A percentile compares a stretch with the other conserved stretches of the same genome.
Conservation (phyloP, 495 filamentous ascomycete species). For the Neurospora terricola region DNA sequence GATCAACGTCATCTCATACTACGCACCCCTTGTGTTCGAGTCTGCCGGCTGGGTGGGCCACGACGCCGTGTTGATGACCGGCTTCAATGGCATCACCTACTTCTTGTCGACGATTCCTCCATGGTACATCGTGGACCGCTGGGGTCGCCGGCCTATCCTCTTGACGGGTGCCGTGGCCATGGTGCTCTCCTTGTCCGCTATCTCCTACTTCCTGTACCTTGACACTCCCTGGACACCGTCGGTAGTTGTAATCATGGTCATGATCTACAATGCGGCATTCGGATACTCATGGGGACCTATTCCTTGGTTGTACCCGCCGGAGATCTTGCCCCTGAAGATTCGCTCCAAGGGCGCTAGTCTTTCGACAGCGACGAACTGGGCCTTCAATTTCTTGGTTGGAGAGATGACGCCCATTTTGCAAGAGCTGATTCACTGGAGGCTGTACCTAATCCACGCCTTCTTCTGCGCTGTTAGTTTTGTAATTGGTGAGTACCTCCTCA, state of each 20-base stretch:
- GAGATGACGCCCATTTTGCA: slow-evolving; percentile 90
- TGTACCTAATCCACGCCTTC: slow-evolving; percentile 93
- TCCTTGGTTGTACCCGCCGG: slow-evolving; percentile 95
- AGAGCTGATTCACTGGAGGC: slow-evolving; percentile 78
- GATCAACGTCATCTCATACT: slow-evolving; percentile 99
- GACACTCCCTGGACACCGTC: slow-evolving; percentile 66
- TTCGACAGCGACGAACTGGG: slow-evolving; percentile 95
- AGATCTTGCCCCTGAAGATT: slow-evolving; percentile 94
- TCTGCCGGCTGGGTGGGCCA: slow-evolving; percentile 89
- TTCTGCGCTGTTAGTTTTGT: slow-evolving; percentile 96
- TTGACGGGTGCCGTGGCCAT: slow-evolving; percentile 86
- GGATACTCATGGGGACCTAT: slow-evolving; percentile 99
- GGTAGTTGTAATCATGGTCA: slow-evolving; percentile 86
- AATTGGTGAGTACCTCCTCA: slow-evolving; percentile 57
- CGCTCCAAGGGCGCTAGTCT: slow-evolving; percentile 94
- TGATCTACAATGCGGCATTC: slow-evolving; percentile 97
- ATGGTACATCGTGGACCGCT: slow-evolving; percentile 93
- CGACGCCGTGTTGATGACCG: slow-evolving; percentile 90
- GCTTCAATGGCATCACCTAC: slow-evolving; percentile 90
- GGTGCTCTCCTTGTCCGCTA: slow-evolving; percentile 79
- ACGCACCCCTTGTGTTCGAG: slow-evolving; percentile 93
- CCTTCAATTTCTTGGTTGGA: slow-evolving; percentile 95
- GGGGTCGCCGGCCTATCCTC: slow-evolving; percentile 83
- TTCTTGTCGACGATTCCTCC: slow-evolving; percentile 84
- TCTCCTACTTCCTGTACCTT: slow-evolving; percentile 93